Base-by-base conservation (phyloP, 352 stramenopile genomes). In the Pythium inflatum region DNA sequence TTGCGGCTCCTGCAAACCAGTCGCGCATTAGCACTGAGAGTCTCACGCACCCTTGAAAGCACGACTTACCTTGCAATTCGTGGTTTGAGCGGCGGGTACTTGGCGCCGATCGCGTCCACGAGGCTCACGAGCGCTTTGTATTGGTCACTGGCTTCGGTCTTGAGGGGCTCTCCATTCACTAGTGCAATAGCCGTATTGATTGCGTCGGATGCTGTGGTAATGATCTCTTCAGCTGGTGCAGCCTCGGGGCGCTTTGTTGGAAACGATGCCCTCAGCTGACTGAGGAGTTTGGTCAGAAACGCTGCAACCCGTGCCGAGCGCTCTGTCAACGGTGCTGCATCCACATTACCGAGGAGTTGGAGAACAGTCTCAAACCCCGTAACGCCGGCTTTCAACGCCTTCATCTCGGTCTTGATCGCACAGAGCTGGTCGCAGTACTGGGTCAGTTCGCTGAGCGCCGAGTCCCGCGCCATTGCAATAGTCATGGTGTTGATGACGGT, bases 361-460 rank as follows among this genome's bases (percentile, higher is more conserved):
- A 31, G 14, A 4, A 55, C 13, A 8, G 16, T 12, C 22, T 38
- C 25, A 9, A 55, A 38, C 12, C n/a, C n/a, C n/a, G n/a, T n/a
- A n/a, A n/a, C n/a, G n/a, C n/a, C n/a, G n/a, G n/a, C n/a, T n/a
- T n/a, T n/a, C n/a, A n/a, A n/a, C n/a, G n/a, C n/a, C n/a, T n/a
- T n/a, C n/a, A n/a, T n/a, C n/a, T n/a, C n/a, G n/a, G n/a, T 24
- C 50, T 33, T 57, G 27, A 57, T 57, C 50, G 40, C 50, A 5
- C 11, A 14, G 20, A 41, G 20, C 20, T 20, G 40, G 50, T 57
- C 50, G 11, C 50, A 18, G 18, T 43, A 57, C 27, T 16, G 18
- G 5, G 50, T 22, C 30, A 57, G 28, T 18, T 16, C 28, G 14
- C 5, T 9, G 2, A 57, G 30, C 5, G 30, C 30, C 16, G 50